A percentile compares a stretch with the other conserved stretches of the same genome.
These are phyloP conservation scores for Metschnikowia drakensbergensis DNA, from an alignment of 805 yeast species.

Conservation along the genomic window DNA sequence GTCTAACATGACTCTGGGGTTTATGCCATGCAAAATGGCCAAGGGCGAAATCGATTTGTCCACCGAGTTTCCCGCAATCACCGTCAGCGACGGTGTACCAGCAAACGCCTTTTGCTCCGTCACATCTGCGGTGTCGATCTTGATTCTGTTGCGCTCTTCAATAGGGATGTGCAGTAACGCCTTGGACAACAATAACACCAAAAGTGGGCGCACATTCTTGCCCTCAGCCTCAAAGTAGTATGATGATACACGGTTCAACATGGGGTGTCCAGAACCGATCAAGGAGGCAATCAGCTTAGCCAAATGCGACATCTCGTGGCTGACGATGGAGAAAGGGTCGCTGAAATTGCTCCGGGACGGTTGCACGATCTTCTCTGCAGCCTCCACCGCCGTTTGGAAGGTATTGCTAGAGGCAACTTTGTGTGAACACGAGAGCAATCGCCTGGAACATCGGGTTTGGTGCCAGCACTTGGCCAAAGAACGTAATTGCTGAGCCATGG, in stretches of 20 bases:
- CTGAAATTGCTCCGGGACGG: constrained; percentile 41
- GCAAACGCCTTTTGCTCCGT: constrained; percentile 59
- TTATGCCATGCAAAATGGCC: constrained; percentile 80
- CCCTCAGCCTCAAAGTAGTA: constrained; percentile 97
- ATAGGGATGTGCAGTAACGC: constrained; percentile 75
- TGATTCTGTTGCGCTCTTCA: constrained; percentile 58
- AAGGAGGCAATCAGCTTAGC: constrained; percentile 83
- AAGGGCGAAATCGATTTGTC: constrained; percentile 74
- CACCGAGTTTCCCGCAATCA: constrained; percentile 58
- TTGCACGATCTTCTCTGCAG: constrained; percentile 73
- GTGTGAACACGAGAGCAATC: background rate
- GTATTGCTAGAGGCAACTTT: constrained; percentile 11
- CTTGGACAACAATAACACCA: constrained; percentile 78
- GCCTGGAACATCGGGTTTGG: background rate
- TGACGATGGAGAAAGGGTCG: constrained; percentile 88
- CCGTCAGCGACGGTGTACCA: constrained; percentile 52
- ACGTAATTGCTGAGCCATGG: constrained; percentile 1
- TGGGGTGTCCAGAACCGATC: constrained; percentile 92
- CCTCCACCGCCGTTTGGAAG: constrained; percentile 55
- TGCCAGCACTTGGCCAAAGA: background rate
- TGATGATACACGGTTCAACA: constrained; percentile 84
- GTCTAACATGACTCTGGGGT: constrained; percentile 75
- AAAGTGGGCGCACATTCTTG: constrained; percentile 87
- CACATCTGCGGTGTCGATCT: constrained; percentile 61
- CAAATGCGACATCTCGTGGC: constrained; percentile 85